Evolutionary conservation across 1,284 basidiomycete species (phyloP), one percentile per base, ranked within the genome.

Genomic region (Cryptococcus hybrid): DNA sequence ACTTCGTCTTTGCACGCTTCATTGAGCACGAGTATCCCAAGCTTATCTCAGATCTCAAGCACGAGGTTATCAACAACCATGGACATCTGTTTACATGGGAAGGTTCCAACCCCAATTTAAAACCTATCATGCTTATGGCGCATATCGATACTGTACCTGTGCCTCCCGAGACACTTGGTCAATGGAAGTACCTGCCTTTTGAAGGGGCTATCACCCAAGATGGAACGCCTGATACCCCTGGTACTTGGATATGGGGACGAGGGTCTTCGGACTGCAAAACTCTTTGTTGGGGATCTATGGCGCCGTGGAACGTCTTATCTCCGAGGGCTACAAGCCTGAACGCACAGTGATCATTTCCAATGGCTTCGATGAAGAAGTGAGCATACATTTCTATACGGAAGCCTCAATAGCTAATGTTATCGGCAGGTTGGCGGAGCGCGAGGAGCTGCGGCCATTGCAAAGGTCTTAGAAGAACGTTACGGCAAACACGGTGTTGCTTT

Each of bases 31-130:
- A 80, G 38, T 81, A 72, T 60, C 77, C 80, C 1, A 64, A 61
- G 47, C 56, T 71, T 34, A 80, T 73, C 47, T 63, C 68, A 46
- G 62, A 56, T n/a, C 43, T 44, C 9, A 60, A 73, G 66, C 65
- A 85, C 47, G 82, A 81, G 2, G 82, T 82, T 60, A 82, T 88
- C 62, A 87, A 87, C 66, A 82, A 82, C 0, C 84, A 84, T 56
- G 87, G 84, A 0, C 70, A 88, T 7, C 77, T 88, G 0, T 87
- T 83, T 64, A 81, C 81, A 1, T 86, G 85, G 82, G 71, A 78
- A 42, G 88, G 87, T 38, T 79, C 79, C 2, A 77, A 85, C 52
- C 46, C 65, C 1, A 66, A 71, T 4, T 73, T 87, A 50, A 85
- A 87, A 68, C 88, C 87, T 0, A 67, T 87, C 2, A 77, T 88